Evolutionary conservation across 257 asterid species (phyloP), one percentile per base, ranked within the genome.

Genomic region (Catharanthus roseus): DNA sequence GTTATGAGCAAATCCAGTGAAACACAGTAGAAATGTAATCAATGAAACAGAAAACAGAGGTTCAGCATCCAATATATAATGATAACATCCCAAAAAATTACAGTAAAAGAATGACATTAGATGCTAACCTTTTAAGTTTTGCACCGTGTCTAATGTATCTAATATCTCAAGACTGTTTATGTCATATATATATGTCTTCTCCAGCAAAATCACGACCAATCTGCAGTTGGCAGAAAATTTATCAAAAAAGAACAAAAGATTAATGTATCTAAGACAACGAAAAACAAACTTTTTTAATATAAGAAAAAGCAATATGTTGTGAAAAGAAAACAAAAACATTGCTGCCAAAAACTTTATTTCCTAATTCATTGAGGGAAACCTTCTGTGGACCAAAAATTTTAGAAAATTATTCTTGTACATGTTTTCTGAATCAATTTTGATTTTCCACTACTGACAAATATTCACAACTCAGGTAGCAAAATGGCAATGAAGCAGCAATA

Each of bases 101-200:
- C 42, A 71, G 74, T n/a, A 42, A 0, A 12, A 65, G 28, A 50
- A 29, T 64, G 57, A 66, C 42, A 28, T 45, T 70, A 61, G 68
- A 65, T 54, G 75, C 88, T 76, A 55, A 91, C 98, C 98, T 86
- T 84, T 90, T 71, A 67, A 39, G 62, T 93, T 93, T 72, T 93
- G 95, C 71, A 86, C 95, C 65, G 97, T 93, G 77, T 87, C 96
- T 77, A 93, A 82, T 72, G 90, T 78, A 74, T 83, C 89, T 86
- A 87, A 77, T 75, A 84, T 85, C 74, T 85, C 83, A 78, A 93
- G 85, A 74, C 77, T 87, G 80, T 85, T 87, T 64, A 75, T 85
- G 72, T 93, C 98, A 82, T 93, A 93, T 55, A 93, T 79, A 74
- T 85, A 89, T 47, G 91, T 81, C 84, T 93, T 82, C 78, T 90